phyloP scores from a whole-genome alignment of 1,284 basidiomycete species.

The Papiliotrema nemorosa region DNA sequence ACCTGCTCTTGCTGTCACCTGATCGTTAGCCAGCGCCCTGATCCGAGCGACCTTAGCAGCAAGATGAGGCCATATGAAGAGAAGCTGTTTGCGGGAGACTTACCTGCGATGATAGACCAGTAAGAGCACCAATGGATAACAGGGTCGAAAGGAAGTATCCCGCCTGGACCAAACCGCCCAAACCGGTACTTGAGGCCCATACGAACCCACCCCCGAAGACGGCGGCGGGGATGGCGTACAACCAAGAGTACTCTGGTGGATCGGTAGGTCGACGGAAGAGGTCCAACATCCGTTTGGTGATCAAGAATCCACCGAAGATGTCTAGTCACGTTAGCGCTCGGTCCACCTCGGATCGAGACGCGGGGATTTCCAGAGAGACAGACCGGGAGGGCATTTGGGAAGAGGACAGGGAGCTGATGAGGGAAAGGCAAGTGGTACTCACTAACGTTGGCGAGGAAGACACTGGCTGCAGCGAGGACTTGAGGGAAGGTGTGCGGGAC shows the following conservation, averaged over 20 bases:
- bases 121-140: constrained; percentile 65
- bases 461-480: constrained; percentile 68
- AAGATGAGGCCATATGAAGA: too few relatives aligned
- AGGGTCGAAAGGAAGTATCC: constrained; percentile 76
- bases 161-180: constrained; percentile 78
- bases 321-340: constrained; percentile 37
- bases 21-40: constrained; percentile 29
- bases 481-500: constrained; percentile 76
- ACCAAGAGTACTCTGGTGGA: constrained; percentile 77
- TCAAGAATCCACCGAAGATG: constrained; percentile 76
- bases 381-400: too few relatives aligned
- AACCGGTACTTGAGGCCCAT: constrained; percentile 71
- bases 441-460: constrained; percentile 72
- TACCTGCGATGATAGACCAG: constrained; percentile 34
- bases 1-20: constrained; percentile 73
- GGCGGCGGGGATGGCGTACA: constrained; percentile 70
- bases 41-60: too few relatives aligned
- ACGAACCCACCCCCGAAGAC: constrained; percentile 77
- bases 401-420: too few relatives aligned
- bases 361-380: too few relatives aligned
- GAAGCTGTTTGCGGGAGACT: constrained; percentile 1
- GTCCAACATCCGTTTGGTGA: constrained; percentile 81
- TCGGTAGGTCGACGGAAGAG: constrained; percentile 82
- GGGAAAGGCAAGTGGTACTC: too few relatives aligned
- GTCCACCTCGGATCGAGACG: too few relatives aligned